Conservation (phyloP, 805 yeast species). For the Grigorovia yakushimaensis region DNA sequence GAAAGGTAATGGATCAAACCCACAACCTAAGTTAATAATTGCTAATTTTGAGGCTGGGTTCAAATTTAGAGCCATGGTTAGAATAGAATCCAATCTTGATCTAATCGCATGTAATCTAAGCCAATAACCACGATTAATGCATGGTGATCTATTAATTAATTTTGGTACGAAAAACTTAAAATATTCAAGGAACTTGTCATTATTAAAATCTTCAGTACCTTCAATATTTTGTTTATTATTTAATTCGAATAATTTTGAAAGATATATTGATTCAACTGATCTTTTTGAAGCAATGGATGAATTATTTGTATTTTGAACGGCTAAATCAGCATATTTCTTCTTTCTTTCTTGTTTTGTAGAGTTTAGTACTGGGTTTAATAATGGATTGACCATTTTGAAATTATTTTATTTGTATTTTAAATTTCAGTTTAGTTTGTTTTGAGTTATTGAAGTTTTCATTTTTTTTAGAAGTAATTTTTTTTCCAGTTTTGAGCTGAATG, state of each 20-base stretch:
- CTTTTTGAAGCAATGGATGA: constrained; percentile 77
- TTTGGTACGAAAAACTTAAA: constrained; percentile 53
- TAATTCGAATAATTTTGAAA: constrained; percentile 13
- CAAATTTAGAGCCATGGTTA: constrained; percentile 20
- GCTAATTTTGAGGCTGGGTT: constrained; percentile 24
- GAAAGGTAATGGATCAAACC: constrained; percentile 57
- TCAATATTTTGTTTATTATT: background rate
- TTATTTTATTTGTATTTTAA: too few relatives aligned
- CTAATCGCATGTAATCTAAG: constrained; percentile 63
- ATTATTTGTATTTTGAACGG: constrained; percentile 77
- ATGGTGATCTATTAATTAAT: constrained; percentile 62
- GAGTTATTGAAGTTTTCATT: background rate
- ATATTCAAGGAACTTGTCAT: constrained; percentile 33
- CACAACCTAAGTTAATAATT: constrained; percentile 70
- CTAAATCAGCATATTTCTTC: constrained; percentile 47
- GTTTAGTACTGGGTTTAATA: constrained; percentile 6
- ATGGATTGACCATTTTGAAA: constrained; percentile 1
- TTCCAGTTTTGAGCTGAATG: too few relatives aligned
- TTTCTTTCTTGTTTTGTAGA: constrained; percentile 37
- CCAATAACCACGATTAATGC: constrained; percentile 80
- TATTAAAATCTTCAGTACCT: constrained; percentile 6
- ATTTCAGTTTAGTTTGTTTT: background rate
- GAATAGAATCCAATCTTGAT: constrained; percentile 40
- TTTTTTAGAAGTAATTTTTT: too few relatives aligned
- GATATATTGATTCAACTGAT: constrained; percentile 61